Conservation (phyloP, 305 asterid species). For the Solanum hybrid region DNA sequence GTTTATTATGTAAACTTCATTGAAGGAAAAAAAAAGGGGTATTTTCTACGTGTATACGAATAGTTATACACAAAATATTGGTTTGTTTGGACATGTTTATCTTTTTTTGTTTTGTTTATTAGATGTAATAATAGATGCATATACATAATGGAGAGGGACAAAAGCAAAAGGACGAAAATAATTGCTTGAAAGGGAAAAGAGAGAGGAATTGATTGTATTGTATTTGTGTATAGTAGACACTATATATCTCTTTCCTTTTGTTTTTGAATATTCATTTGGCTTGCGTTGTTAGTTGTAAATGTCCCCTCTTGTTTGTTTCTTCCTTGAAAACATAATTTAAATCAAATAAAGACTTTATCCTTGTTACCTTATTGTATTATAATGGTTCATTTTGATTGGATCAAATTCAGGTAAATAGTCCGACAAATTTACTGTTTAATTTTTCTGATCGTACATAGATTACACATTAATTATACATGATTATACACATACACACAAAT, state of each 20-base stretch:
- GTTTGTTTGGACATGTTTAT: not conserved
- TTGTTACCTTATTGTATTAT: not conserved
- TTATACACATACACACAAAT: too few relatives aligned
- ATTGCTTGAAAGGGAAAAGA: not conserved
- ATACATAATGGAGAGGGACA: not conserved
- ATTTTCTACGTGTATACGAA: not conserved
- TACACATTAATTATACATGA: too few relatives aligned
- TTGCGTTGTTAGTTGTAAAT: not conserved
- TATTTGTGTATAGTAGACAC: not conserved
- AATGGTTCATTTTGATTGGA: not conserved
- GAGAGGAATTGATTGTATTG: not conserved
- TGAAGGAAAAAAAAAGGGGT: not conserved
- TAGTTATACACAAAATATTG: not conserved
- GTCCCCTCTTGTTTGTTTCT: not conserved
- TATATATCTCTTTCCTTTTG: not conserved
- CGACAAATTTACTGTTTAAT: not conserved
- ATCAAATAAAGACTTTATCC: not conserved
- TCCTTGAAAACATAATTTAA: not conserved
- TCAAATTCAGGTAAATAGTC: not conserved
- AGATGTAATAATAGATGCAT: not conserved
- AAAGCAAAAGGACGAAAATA: not conserved
- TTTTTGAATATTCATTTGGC: not conserved
- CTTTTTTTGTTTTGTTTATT: not conserved
- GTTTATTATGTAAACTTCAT: slow-evolving; percentile 47
- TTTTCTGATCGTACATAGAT: not conserved